phyloP scores from a whole-genome alignment of 169 alveolate genomes.

The Plasmodium knowlesi region DNA sequence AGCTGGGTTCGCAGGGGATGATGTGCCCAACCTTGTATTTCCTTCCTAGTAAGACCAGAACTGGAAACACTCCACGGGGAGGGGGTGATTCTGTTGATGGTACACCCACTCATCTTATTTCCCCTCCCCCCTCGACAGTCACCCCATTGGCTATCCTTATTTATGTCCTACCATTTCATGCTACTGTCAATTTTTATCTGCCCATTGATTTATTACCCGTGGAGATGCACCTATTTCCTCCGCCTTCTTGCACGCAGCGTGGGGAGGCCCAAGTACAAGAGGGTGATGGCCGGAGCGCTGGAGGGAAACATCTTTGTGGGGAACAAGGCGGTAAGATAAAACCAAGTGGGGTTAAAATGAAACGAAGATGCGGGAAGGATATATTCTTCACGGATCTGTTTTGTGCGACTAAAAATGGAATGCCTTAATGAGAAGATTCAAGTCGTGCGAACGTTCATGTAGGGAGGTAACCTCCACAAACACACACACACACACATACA shows the following conservation, averaged over 20 bases:
- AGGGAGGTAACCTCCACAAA: background rate
- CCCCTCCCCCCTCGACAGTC: background rate
- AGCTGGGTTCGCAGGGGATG: slow-evolving; percentile 87
- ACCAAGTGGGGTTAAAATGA: background rate
- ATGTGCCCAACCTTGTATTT: slow-evolving; percentile 82
- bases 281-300: slow-evolving; percentile 85
- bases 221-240: background rate
- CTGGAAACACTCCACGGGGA: background rate
- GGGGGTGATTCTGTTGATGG: too few relatives aligned
- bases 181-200: background rate
- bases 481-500: background rate
- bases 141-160: background rate
- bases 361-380: background rate
- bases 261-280: slow-evolving; percentile 83
- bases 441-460: background rate
- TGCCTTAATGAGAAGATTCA: background rate
- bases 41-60: slow-evolving; percentile 76
- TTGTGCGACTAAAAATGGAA: background rate
- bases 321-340: slow-evolving; percentile 39
- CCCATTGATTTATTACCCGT: background rate
- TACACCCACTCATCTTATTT: background rate
- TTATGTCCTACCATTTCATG: background rate
- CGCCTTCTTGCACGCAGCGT: slow-evolving; percentile 53
- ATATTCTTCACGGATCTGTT: background rate
- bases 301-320: slow-evolving; percentile 80